These are phyloP conservation scores for Byssochlamys sp. DNA, from an alignment of 2,329 filamentous ascomycete genomes.

Conservation along the genomic window DNA sequence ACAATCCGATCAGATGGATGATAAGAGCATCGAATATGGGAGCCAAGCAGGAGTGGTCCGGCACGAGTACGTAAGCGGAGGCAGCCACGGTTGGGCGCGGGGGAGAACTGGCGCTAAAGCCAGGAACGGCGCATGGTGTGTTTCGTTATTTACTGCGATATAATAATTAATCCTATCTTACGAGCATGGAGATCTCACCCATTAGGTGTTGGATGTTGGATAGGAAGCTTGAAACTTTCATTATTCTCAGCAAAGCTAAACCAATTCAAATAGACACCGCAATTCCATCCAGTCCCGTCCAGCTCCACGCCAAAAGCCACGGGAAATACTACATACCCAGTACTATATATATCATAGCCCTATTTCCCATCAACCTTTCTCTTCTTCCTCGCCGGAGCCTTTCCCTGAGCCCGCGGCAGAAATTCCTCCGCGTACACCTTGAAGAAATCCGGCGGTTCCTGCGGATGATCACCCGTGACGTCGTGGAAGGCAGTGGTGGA, in stretches of 20 bases:
- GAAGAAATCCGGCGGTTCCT: constrained; percentile 43
- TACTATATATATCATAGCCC: background rate
- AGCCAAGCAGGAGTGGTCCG: background rate
- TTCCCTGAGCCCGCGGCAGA: constrained; percentile 7
- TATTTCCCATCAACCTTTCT: constrained; percentile 1
- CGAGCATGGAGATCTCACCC: too few relatives aligned
- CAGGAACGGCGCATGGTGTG: background rate
- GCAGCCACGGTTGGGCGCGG: background rate
- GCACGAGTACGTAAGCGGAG: background rate
- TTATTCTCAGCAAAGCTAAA: background rate
- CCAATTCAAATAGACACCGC: background rate
- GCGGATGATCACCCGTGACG: constrained; percentile 39
- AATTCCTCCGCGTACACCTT: constrained; percentile 36
- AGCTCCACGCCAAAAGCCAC: background rate
- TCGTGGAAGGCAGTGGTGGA: constrained; percentile 43
- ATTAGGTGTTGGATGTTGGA: too few relatives aligned
- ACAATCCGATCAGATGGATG: background rate
- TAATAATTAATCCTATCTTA: too few relatives aligned
- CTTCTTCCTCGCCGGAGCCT: constrained; percentile 4
- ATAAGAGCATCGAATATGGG: background rate
- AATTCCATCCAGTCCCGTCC: background rate
- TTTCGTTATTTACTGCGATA: too few relatives aligned
- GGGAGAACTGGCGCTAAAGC: background rate
- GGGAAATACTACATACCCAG: background rate
- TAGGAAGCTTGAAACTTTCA: background rate